phyloP scores from a whole-genome alignment of 768 basidiomycete genomes.

The Tylopilus subfusipes region DNA sequence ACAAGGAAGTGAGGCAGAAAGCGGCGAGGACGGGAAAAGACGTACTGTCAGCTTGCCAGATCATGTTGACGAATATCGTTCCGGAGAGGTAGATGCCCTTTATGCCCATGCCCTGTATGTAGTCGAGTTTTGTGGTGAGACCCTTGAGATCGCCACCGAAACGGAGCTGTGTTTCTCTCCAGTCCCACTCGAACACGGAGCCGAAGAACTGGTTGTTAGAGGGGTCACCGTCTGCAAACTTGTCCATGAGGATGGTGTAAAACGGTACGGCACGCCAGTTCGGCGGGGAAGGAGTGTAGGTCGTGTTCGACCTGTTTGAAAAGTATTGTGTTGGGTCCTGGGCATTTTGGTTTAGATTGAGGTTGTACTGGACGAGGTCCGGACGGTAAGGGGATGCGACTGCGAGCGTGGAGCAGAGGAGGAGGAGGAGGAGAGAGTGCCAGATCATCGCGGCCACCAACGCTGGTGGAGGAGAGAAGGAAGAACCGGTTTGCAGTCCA shows the following conservation, averaged over 20 bases:
- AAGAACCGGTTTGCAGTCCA: not conserved
- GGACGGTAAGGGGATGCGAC: slow-evolving; percentile 65
- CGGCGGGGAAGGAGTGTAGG: slow-evolving; percentile 71
- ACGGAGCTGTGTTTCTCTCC: slow-evolving; percentile 84
- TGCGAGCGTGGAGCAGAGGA: slow-evolving; percentile 33
- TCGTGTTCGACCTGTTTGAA: slow-evolving; percentile 54
- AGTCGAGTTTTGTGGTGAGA: slow-evolving; percentile 71
- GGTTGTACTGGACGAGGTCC: slow-evolving; percentile 67
- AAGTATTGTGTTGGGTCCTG: slow-evolving; percentile 62
- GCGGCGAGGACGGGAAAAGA: slow-evolving; percentile 12
- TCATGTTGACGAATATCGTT: slow-evolving; percentile 90
- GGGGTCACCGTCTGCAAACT: slow-evolving; percentile 92
- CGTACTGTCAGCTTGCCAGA: slow-evolving; percentile 96
- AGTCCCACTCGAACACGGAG: slow-evolving; percentile 78
- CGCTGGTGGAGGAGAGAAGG: not conserved
- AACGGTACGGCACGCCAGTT: slow-evolving; percentile 86
- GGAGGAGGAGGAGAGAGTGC: slow-evolving; percentile 39
- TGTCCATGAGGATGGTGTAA: slow-evolving; percentile 85
- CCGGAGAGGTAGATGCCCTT: slow-evolving; percentile 86
- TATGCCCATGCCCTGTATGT: slow-evolving; percentile 87
- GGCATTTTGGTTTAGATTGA: slow-evolving; percentile 76
- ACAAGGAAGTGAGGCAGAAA: not conserved
- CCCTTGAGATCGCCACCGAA: slow-evolving; percentile 89
- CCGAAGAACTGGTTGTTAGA: slow-evolving; percentile 87
- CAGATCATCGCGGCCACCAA: not conserved